Conservation (phyloP, 345 rosid genomes). For the Lumnitzera racemosa region DNA sequence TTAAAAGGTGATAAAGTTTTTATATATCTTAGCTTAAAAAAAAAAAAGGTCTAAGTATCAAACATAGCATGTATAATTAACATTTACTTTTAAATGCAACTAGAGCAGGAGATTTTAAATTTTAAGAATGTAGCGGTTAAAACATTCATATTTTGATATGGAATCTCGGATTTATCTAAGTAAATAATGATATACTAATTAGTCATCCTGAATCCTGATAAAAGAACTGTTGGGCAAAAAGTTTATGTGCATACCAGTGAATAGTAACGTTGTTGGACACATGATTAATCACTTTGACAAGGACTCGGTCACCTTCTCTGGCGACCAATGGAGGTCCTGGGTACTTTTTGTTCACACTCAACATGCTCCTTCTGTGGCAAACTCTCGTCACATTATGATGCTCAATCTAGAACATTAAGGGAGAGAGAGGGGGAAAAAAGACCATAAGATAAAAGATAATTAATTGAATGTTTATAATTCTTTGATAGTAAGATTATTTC, state of each 20-base stretch:
- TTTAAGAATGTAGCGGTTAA: too few species aligned
- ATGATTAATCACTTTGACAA: conserved; percentile 43
- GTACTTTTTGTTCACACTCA: conserved; percentile 42
- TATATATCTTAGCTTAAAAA: too few species aligned
- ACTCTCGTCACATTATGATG: conserved; percentile 39
- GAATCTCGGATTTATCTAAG: neutral
- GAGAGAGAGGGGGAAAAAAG: neutral
- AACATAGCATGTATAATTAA: too few species aligned
- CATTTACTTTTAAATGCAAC: too few species aligned
- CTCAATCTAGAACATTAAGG: conserved; percentile 10
- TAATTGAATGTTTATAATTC: too few species aligned
- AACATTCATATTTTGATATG: neutral
- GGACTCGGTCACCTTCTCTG: conserved; percentile 49
- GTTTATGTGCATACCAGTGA: conserved; percentile 34
- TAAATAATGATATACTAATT: neutral
- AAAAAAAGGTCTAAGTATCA: too few species aligned
- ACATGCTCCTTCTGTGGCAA: conserved; percentile 41
- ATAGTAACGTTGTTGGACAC: conserved; percentile 37
- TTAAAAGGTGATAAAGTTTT: too few species aligned
- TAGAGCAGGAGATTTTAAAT: too few species aligned
- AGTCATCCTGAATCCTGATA: neutral
- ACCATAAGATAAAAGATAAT: too few species aligned
- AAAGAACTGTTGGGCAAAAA: neutral
- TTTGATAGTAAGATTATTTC: too few species aligned
- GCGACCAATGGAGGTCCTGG: conserved; percentile 54